Evolutionary conservation across 106 monocot genomes (phyloP).

Genomic region (Allium sativum): DNA sequence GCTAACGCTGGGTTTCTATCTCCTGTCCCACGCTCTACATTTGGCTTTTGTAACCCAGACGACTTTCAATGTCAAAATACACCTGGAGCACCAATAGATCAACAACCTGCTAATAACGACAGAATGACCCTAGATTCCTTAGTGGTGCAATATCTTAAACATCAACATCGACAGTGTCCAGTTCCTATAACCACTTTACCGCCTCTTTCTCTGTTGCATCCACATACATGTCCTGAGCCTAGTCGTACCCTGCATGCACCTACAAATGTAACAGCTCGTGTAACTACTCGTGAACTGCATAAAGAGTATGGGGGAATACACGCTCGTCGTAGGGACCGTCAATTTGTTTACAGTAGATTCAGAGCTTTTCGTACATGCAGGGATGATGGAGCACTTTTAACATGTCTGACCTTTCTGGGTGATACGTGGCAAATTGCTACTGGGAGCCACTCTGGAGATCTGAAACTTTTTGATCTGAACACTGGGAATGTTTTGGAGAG

Average conservation of each 20-base stretch:
- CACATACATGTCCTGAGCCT: slow-evolving; percentile 91
- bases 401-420: slow-evolving; percentile 78
- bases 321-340: slow-evolving; percentile 67
- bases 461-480: slow-evolving; percentile 72
- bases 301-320: slow-evolving; percentile 69
- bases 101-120: slow-evolving; percentile 43
- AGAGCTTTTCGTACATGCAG: slow-evolving; percentile 79
- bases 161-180: slow-evolving; percentile 94
- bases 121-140: slow-evolving; percentile 86
- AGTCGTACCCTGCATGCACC: slow-evolving; percentile 79
- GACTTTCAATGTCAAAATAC: slow-evolving; percentile 23
- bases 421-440: slow-evolving; percentile 61
- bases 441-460: slow-evolving; percentile 75
- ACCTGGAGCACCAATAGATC: slow-evolving; percentile 24
- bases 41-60: slow-evolving; percentile 29
- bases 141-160: slow-evolving; percentile 95
- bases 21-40: slow-evolving; percentile 8
- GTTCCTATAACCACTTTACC: slow-evolving; percentile 95
- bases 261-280: slow-evolving; percentile 69
- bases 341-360: slow-evolving; percentile 92
- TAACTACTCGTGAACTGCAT: slow-evolving; percentile 54
- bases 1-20: neutral
- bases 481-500: slow-evolving; percentile 60
- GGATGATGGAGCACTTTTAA: slow-evolving; percentile 68
- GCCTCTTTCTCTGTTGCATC: slow-evolving; percentile 88